Percentiles rank a stretch among this genome's conserved stretches.
Conservation (phyloP, 2,329 filamentous ascomycete species). For the Neocatenulostroma microsporum region DNA sequence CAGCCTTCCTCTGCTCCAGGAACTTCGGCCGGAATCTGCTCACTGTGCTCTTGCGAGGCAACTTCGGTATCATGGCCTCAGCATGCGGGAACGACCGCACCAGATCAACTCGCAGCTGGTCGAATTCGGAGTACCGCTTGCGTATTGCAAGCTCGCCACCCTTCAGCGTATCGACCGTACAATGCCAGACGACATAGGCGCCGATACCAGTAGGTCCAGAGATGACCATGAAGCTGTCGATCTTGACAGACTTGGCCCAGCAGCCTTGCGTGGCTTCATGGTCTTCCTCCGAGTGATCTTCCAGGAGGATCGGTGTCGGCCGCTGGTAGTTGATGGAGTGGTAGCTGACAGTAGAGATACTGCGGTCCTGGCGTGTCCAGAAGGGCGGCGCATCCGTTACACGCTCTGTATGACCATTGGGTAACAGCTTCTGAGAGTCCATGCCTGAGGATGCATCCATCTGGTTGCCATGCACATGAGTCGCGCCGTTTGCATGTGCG, state of each 20-base stretch:
- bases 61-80: conserved; percentile 71
- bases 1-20: conserved; percentile 72
- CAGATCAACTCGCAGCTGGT: conserved; percentile 67
- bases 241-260: conserved; percentile 55
- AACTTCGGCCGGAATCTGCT: conserved; percentile 74
- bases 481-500: not conserved
- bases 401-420: too few species aligned
- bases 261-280: conserved; percentile 50
- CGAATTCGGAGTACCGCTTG: conserved; percentile 82
- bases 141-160: conserved; percentile 34
- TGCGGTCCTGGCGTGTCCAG: conserved; percentile 35
- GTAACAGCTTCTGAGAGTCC: not conserved
- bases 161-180: conserved; percentile 75
- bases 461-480: not conserved
- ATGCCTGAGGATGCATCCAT: too few species aligned
- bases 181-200: conserved; percentile 95
- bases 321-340: conserved; percentile 28
- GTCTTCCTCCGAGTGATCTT: conserved; percentile 56
- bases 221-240: conserved; percentile 56
- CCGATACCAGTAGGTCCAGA: conserved; percentile 56
- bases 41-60: conserved; percentile 87
- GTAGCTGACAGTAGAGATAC: conserved; percentile 28
- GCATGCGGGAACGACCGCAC: conserved; percentile 76
- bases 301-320: conserved; percentile 48
- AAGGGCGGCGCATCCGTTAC: conserved; percentile 37